Evolutionary conservation across 106 monocot species (phyloP).

Genomic region (Chionographis japonica): DNA sequence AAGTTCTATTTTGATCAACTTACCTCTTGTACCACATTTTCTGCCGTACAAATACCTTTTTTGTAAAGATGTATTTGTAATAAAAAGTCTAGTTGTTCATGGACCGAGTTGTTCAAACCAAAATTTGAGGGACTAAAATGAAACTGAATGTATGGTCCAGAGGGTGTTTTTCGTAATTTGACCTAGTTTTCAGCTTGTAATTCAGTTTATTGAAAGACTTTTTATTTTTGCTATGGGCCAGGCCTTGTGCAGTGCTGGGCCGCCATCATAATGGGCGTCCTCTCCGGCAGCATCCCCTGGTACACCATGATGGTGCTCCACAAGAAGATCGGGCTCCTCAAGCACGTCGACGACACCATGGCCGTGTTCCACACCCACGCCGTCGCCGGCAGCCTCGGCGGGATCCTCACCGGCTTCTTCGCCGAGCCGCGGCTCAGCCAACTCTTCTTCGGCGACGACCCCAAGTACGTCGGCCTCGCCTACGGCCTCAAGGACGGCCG

Average conservation of each 20-base stretch:
- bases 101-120: no score
- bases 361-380: conserved; percentile 42
- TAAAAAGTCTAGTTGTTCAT: no score
- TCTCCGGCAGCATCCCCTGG: conserved; percentile 18
- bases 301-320: conserved; percentile 19
- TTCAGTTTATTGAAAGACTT: no score
- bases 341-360: conserved; percentile 30
- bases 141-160: no score
- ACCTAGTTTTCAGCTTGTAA: no score
- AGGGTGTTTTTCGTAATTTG: no score
- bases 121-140: no score
- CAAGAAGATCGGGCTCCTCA: conserved; percentile 12
- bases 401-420: conserved; percentile 28
- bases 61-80: no score
- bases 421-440: conserved; percentile 21
- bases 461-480: conserved; percentile 20
- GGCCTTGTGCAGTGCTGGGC: conserved; percentile 23
- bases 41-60: no score
- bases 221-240: not conserved
- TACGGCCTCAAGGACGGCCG: conserved; percentile 27
- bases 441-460: conserved; percentile 38
- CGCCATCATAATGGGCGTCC: conserved; percentile 10
- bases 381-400: conserved; percentile 31
- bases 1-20: no score
- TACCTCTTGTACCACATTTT: no score